A percentile compares a stretch with the other conserved stretches of the same genome.
Conservation (phyloP, 2,329 filamentous ascomycete genomes). For the Diaporthe vaccinii region DNA sequence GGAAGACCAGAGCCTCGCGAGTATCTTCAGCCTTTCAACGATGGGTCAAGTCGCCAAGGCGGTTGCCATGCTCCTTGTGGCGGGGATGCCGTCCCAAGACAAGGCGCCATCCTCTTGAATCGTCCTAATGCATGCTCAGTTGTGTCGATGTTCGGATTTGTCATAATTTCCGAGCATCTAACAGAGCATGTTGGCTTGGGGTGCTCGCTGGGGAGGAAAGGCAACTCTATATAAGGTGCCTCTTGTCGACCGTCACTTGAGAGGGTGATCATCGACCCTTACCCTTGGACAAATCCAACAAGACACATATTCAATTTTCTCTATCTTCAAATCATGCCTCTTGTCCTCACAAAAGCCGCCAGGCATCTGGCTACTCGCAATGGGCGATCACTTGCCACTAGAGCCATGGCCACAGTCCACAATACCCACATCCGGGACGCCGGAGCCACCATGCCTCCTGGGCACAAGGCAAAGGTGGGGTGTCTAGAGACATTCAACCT, state of each 20-base stretch:
- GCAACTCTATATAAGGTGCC: background rate
- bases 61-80: background rate
- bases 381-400: constrained; percentile 8
- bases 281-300: background rate
- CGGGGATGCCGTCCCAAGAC: background rate
- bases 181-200: background rate
- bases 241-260: background rate
- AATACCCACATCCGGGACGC: constrained; percentile 1
- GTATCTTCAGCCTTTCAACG: background rate
- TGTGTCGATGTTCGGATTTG: background rate
- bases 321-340: constrained; percentile 22
- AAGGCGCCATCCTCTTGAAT: constrained; percentile 5
- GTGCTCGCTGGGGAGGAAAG: background rate
- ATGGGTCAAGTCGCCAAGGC: constrained; percentile 3
- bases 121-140: background rate
- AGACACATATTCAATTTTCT: background rate
- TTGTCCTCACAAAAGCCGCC: constrained; percentile 17
- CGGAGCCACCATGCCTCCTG: constrained; percentile 47
- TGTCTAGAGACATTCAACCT: constrained; percentile 58
- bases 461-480: constrained; percentile 48
- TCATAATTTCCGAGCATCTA: background rate
- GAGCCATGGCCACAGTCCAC: constrained; percentile 21
- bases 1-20: background rate
- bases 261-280: background rate
- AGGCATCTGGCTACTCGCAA: background rate